Evolutionary conservation across 768 basidiomycete species (phyloP), one percentile per base, ranked within the genome.

Genomic region (Mycena vitilis): DNA sequence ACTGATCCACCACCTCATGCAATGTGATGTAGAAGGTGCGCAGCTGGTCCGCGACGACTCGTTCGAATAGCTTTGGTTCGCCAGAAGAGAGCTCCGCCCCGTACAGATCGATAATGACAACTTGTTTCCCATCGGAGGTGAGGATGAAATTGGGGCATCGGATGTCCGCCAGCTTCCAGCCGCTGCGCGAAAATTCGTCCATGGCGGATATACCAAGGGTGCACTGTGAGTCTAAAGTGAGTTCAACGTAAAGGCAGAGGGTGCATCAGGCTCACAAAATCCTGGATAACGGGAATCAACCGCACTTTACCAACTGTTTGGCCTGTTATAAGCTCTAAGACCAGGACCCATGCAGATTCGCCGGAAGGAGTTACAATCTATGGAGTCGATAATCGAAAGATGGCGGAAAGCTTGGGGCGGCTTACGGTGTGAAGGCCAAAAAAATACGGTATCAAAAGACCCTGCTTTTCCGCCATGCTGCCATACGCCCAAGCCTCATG

Each of bases 31-130:
- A n/a, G n/a, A n/a, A n/a, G n/a, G n/a, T n/a, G n/a, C n/a, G n/a
- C n/a, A n/a, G n/a, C n/a, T n/a, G n/a, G n/a, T n/a, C n/a, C n/a
- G n/a, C n/a, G n/a, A n/a, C n/a, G n/a, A n/a, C n/a, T n/a, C n/a
- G n/a, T n/a, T n/a, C n/a, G n/a, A n/a, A n/a, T n/a, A n/a, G n/a
- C n/a, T n/a, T n/a, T n/a, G n/a, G n/a, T n/a, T n/a, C n/a, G n/a
- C n/a, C n/a, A n/a, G n/a, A n/a, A n/a, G n/a, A n/a, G n/a, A n/a
- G 49, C 60, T 22, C 60, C 42, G 60, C 20, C 37, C 23, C 62
- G 36, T 63, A 63, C 36, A 63, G 62, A 30, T 63, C 62, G 44
- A 63, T 56, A n/a, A 63, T 55, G 18, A 63, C 62, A 22, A n/a
- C 40, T 47, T 13, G 11, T 38, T 53, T 47, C 16, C 54, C 62